Evolutionary conservation across 2,329 filamentous ascomycete genomes (phyloP).

Genomic region (Leptographium galeiforme): DNA sequence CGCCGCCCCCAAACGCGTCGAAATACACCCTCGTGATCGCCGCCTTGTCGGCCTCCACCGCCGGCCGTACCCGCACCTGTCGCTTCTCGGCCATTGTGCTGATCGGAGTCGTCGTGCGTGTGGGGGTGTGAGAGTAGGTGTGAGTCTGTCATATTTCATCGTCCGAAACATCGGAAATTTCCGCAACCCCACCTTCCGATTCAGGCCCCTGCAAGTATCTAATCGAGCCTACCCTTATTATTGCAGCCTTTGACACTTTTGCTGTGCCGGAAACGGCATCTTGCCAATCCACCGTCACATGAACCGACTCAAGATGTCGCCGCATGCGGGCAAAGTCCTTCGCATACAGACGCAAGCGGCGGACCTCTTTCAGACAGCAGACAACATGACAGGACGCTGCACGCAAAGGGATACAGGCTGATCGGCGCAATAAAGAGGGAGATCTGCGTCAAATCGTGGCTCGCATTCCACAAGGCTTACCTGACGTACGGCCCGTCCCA

Average conservation of each 20-base stretch:
- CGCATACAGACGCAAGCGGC: background rate
- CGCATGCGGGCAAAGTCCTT: background rate
- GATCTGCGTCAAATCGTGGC: no score
- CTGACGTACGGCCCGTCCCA: no score
- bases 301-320: background rate
- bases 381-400: background rate
- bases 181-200: no score
- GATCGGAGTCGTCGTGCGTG: background rate
- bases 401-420: constrained; percentile 12
- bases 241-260: no score
- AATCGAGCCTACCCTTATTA: no score
- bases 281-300: background rate
- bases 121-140: no score
- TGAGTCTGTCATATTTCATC: no score
- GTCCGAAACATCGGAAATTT: no score
- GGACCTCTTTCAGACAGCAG: background rate
- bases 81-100: background rate
- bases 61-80: constrained; percentile 13
- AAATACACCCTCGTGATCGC: constrained; percentile 11
- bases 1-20: constrained; percentile 11
- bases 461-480: no score
- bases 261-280: no score
- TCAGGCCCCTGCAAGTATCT: no score
- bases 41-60: constrained; percentile 10
- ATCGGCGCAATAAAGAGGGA: constrained; percentile 7